These are phyloP conservation scores for Colletotrichum higginsianum DNA, from an alignment of 2,329 filamentous ascomycete genomes.

Conservation along the genomic window DNA sequence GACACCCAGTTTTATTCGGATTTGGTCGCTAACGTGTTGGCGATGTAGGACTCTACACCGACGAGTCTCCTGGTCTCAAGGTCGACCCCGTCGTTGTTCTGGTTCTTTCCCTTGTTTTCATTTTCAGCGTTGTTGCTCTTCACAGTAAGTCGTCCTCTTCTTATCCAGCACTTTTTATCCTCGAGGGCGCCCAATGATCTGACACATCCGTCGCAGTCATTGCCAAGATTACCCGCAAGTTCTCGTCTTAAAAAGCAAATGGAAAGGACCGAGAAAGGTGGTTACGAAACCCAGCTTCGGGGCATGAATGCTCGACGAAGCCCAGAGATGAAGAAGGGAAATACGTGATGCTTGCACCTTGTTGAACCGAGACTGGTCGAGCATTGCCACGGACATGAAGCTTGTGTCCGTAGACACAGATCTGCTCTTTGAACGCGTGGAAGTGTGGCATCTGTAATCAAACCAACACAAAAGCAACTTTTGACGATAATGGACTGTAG, in stretches of 20 bases:
- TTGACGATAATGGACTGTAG: constrained; percentile 42
- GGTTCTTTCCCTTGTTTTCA: constrained; percentile 96
- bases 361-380: neutral
- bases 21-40: constrained; percentile 47
- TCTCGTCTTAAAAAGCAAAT: constrained; percentile 73
- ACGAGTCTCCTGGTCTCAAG: constrained; percentile 97
- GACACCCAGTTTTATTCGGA: no score
- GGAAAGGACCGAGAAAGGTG: neutral
- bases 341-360: constrained; percentile 8
- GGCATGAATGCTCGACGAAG: neutral
- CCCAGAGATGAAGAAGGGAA: neutral
- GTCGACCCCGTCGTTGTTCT: constrained; percentile 98
- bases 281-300: neutral
- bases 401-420: constrained; percentile 8
- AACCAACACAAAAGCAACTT: constrained; percentile 26
- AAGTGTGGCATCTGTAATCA: constrained; percentile 7
- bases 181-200: neutral
- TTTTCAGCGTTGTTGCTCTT: constrained; percentile 97
- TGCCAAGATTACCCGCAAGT: constrained; percentile 93
- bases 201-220: constrained; percentile 75
- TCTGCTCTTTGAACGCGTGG: neutral
- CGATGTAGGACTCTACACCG: constrained; percentile 87
- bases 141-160: constrained; percentile 80
- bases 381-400: neutral
- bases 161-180: neutral